Evolutionary conservation across 352 stramenopile species (phyloP), one percentile per base, ranked within the genome.

Genomic region (Phytophthora boehmeriae): DNA sequence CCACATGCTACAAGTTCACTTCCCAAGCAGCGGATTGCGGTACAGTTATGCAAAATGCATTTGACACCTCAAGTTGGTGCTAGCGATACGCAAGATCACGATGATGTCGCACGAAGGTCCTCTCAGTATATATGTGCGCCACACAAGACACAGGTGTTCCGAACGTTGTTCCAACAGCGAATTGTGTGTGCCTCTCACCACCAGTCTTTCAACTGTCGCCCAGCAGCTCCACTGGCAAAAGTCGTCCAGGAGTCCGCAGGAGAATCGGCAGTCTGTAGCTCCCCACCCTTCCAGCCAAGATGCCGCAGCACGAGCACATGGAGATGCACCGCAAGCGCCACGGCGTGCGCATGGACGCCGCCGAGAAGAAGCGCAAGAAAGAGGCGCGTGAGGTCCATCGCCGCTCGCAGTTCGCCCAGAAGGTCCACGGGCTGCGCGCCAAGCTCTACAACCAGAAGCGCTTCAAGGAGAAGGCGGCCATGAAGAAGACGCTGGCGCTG

Each of bases 401-500:
- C 35, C 88, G 92, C 45, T 98, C 97, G 49, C 89, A 99, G 73
- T 99, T 99, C 71, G 94, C 97, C 14, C 96, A 99, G 81, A 99
- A 99, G 87, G 93, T 99, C 14, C 96, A 99, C 65, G 98, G 98
- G 55, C 83, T 99, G 53, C 89, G 97, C 19, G 98, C 97, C 17
- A 99, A 99, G 80, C 84, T 99, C 50, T 99, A 99, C 89, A 98
- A 99, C 77, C 86, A 99, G 70, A 98, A 98, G 73, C 92, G 98
- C 13, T 99, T 99, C 86, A 99, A 99, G 84, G 98, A 99, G 89
- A 99, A 99, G 91, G 97, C 98, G 3, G 96, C 96, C 14, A 99
- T 99, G 97, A 98, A 98, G 63, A 99, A 99, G 86, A 99, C 97
- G 57, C 80, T 99, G 59, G 95, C 96, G 35, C 95, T 99, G 75